phyloP scores from a whole-genome alignment of 2,329 filamentous ascomycete genomes.

The Xylaria polymorpha region DNA sequence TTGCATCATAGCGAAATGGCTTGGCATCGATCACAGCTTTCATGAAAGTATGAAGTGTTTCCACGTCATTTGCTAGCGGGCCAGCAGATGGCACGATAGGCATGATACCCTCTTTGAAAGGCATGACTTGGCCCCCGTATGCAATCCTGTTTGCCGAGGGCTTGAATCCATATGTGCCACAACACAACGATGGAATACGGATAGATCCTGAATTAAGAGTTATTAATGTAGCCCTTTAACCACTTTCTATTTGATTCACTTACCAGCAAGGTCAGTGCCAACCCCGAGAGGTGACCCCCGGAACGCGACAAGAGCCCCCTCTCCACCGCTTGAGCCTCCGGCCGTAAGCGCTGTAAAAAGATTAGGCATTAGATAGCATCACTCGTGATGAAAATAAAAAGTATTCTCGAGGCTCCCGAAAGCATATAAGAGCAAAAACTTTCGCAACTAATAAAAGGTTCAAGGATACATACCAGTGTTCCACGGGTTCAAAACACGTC shows the following conservation, averaged over 20 bases:
- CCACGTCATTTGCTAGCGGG: background rate
- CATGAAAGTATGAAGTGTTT: background rate
- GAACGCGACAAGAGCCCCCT: slow-evolving; percentile 40
- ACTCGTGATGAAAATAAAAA: background rate
- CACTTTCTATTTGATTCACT: slow-evolving; percentile 11
- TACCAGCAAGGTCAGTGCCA: slow-evolving; percentile 46
- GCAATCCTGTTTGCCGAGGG: slow-evolving; percentile 35
- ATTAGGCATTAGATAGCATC: background rate
- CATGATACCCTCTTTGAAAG: background rate
- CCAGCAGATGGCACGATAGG: slow-evolving; percentile 5
- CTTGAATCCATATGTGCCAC: slow-evolving; percentile 50
- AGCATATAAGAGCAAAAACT: background rate
- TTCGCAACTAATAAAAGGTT: background rate
- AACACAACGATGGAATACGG: slow-evolving; percentile 49
- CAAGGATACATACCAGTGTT: slow-evolving; percentile 36
- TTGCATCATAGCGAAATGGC: background rate
- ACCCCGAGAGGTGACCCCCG: slow-evolving; percentile 40
- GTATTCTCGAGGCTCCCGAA: background rate
- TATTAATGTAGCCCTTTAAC: background rate
- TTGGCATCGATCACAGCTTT: slow-evolving; percentile 5
- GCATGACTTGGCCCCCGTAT: slow-evolving; percentile 1
- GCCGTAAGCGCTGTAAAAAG: slow-evolving; percentile 37
- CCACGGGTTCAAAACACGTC: slow-evolving; percentile 55
- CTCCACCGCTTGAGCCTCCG: slow-evolving; percentile 54
- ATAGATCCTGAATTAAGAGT: slow-evolving; percentile 29